Percentiles rank a stretch among this genome's conserved stretches.
These are phyloP conservation scores for Penicillium freii DNA, from an alignment of 2,329 filamentous ascomycete species.

Conservation along the genomic window DNA sequence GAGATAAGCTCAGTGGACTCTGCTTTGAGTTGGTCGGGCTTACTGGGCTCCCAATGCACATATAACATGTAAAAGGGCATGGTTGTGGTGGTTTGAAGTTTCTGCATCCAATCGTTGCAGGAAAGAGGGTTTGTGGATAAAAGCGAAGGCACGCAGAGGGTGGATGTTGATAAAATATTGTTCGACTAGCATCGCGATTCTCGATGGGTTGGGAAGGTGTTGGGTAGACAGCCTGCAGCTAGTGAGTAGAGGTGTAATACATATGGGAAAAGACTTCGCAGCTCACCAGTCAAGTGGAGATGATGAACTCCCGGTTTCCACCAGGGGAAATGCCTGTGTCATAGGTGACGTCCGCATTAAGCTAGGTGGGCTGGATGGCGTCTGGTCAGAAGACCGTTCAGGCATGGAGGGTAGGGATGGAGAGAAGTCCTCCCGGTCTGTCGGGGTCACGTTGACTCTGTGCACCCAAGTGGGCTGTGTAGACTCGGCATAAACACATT, in stretches of 20 bases:
- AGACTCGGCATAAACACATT: constrained; percentile 20
- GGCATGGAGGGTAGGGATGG: neutral
- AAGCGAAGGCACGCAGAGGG: constrained; percentile 21
- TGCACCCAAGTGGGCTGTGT: constrained; percentile 21
- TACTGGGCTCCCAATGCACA: constrained; percentile 24
- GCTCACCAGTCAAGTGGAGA: constrained; percentile 16
- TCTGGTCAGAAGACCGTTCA: neutral
- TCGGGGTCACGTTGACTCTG: constrained; percentile 9
- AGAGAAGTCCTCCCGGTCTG: neutral
- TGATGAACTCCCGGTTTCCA: neutral
- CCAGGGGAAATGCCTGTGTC: neutral
- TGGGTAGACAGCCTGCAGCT: constrained; percentile 9
- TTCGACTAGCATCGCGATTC: constrained; percentile 17
- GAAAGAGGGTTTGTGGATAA: constrained; percentile 23
- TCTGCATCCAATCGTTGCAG: constrained; percentile 17
- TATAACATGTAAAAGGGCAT: constrained; percentile 22
- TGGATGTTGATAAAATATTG: constrained; percentile 25
- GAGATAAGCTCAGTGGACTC: neutral
- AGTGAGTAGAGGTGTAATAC: neutral
- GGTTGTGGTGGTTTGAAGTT: neutral
- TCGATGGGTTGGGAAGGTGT: constrained; percentile 11
- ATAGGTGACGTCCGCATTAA: neutral
- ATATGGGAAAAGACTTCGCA: neutral
- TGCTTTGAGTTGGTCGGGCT: neutral
- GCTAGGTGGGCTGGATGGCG: neutral